phyloP scores from a whole-genome alignment of 2,329 filamentous ascomycete species.

The Aciculosporium take region DNA sequence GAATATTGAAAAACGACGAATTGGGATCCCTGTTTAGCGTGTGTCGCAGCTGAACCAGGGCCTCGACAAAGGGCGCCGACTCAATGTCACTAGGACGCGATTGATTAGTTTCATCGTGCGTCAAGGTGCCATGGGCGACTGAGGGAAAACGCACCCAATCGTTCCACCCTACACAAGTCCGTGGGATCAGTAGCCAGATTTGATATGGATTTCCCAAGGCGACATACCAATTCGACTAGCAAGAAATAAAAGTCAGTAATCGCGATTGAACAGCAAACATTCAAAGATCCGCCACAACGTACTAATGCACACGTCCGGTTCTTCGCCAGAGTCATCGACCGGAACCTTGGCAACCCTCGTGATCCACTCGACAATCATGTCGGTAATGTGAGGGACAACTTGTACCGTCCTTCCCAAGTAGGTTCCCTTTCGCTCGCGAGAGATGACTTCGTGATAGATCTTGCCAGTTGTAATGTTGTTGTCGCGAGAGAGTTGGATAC shows the following conservation, averaged over 20 bases:
- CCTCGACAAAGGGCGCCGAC: conserved; percentile 77
- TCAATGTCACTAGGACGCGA: conserved; percentile 49
- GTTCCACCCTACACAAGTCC: conserved; percentile 41
- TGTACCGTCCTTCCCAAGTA: conserved; percentile 85
- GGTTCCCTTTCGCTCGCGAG: conserved; percentile 39
- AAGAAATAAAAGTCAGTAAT: conserved; percentile 10
- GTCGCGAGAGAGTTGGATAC: conserved; percentile 66
- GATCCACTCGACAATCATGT: conserved; percentile 88
- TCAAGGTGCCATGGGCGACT: background rate
- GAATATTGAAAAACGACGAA: conserved; percentile 70
- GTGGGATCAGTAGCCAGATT: background rate
- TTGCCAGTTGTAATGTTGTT: conserved; percentile 98
- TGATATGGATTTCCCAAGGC: background rate
- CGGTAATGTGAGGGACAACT: conserved; percentile 82
- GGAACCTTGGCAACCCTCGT: conserved; percentile 72
- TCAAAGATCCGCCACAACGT: conserved; percentile 23
- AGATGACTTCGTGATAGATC: conserved; percentile 50
- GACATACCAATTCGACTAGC: conserved; percentile 22
- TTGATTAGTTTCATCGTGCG: background rate
- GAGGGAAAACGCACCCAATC: conserved; percentile 22
- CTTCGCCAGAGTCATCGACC: conserved; percentile 68
- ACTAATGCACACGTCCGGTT: conserved; percentile 86
- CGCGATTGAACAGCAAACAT: no score
- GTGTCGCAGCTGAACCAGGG: conserved; percentile 63
- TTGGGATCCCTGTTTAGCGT: conserved; percentile 46